Conservation (phyloP, 306 rosid species). For the Adenanthera pavonina region DNA sequence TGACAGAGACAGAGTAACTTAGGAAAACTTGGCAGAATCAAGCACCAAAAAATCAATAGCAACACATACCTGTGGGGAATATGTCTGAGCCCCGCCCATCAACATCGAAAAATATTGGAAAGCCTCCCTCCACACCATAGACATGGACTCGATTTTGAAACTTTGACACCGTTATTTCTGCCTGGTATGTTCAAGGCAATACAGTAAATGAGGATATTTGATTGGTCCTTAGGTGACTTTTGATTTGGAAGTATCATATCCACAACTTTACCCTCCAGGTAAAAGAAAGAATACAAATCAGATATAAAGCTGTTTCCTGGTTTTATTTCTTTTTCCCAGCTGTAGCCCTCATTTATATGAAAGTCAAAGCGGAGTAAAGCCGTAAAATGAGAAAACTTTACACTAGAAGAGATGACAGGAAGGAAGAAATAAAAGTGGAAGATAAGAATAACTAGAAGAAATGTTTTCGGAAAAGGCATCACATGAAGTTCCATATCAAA, state of each 20-base stretch:
- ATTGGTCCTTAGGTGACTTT: background rate
- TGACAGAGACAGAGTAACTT: background rate
- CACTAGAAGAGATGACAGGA: background rate
- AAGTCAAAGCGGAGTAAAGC: background rate
- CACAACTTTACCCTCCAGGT: background rate
- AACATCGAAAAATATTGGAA: slow-evolving; percentile 78
- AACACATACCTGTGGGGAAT: slow-evolving; percentile 72
- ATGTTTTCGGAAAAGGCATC: background rate
- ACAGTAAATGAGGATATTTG: background rate
- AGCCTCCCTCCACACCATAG: slow-evolving; percentile 75
- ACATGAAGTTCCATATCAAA: background rate
- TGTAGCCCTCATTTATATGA: background rate
- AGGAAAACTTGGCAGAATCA: background rate
- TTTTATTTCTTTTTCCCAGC: background rate
- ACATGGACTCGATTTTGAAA: slow-evolving; percentile 81
- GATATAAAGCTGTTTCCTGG: background rate
- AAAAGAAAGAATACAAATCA: background rate
- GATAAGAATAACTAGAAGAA: background rate
- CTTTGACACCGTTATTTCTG: slow-evolving; percentile 75
- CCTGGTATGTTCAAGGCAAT: slow-evolving; percentile 49
- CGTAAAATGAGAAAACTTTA: background rate
- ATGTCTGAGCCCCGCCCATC: slow-evolving; percentile 87
- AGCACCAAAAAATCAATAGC: background rate
- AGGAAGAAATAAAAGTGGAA: background rate
- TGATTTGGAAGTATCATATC: background rate